Evolutionary conservation across 257 asterid genomes (phyloP).

Genomic region (Forsythia viridissima): DNA sequence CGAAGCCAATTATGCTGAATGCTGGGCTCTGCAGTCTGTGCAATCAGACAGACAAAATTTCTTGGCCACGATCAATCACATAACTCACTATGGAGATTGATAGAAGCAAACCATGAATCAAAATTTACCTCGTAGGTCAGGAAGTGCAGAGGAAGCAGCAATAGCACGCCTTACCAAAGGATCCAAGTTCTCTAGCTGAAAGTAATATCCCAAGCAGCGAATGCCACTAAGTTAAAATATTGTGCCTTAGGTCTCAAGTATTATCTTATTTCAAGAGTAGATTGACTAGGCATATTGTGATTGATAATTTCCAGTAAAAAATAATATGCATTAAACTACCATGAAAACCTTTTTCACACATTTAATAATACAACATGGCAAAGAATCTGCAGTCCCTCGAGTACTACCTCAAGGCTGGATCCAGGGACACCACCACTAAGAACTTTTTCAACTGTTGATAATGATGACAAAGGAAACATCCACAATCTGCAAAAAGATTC

Average conservation of each 20-base stretch:
- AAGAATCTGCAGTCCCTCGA: slow-evolving; percentile 8
- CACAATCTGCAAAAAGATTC: slow-evolving; percentile 63
- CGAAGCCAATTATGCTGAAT: neutral
- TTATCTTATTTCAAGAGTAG: slow-evolving; percentile 14
- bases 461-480: slow-evolving; percentile 81
- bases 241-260: slow-evolving; percentile 21
- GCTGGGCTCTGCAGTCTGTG: slow-evolving; percentile 12
- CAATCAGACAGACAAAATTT: slow-evolving; percentile 7
- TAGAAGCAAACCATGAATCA: slow-evolving; percentile 13
- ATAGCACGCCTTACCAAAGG: slow-evolving; percentile 91
- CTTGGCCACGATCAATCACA: slow-evolving; percentile 17
- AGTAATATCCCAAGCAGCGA: slow-evolving; percentile 17
- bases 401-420: slow-evolving; percentile 62
- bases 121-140: slow-evolving; percentile 79
- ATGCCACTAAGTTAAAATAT: slow-evolving; percentile 16
- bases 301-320: slow-evolving; percentile 18
- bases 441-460: slow-evolving; percentile 67
- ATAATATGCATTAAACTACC: slow-evolving; percentile 23
- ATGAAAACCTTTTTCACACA: slow-evolving; percentile 10
- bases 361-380: neutral
- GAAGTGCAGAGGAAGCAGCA: slow-evolving; percentile 69
- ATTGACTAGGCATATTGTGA: slow-evolving; percentile 14
- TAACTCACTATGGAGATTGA: slow-evolving; percentile 10
- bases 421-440: slow-evolving; percentile 56
- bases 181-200: slow-evolving; percentile 85